These are phyloP conservation scores for Irpex rosettiformis DNA, from an alignment of 1,284 basidiomycete genomes.

Conservation along the genomic window DNA sequence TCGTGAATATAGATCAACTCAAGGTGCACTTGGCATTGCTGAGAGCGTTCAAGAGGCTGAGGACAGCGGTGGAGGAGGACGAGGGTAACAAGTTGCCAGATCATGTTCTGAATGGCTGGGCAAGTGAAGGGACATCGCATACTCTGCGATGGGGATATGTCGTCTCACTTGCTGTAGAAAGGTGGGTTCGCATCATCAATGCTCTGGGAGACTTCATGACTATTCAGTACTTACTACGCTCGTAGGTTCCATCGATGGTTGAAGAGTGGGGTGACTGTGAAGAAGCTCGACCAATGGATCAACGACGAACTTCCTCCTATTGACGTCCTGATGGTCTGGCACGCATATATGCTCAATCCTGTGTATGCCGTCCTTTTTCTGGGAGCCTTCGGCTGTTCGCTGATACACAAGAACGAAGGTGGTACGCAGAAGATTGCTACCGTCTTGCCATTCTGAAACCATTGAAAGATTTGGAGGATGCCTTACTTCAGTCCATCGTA, in stretches of 20 bases:
- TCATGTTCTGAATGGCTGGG: neutral
- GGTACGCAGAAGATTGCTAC: constrained; percentile 8
- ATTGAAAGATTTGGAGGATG: neutral
- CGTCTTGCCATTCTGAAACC: constrained; percentile 1
- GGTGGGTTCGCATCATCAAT: no score
- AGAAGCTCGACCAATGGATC: constrained; percentile 22
- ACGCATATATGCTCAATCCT: constrained; percentile 47
- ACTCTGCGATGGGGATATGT: neutral
- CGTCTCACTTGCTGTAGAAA: neutral
- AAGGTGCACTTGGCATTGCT: constrained; percentile 17
- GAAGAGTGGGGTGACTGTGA: constrained; percentile 19
- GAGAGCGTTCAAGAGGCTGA: constrained; percentile 15
- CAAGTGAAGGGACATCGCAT: neutral
- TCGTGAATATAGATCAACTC: constrained; percentile 13
- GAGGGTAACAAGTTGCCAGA: neutral
- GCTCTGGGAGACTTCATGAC: neutral
- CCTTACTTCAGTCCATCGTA: neutral
- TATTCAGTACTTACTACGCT: neutral
- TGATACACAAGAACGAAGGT: neutral
- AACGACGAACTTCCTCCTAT: constrained; percentile 36
- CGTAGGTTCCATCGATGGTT: constrained; percentile 35
- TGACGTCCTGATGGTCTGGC: constrained; percentile 49
- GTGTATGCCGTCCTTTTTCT: constrained; percentile 25
- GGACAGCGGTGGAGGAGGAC: constrained; percentile 10
- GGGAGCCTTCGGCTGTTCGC: neutral